Percentiles rank a stretch among this genome's conserved stretches.
These are phyloP conservation scores for Botrytis paeoniae DNA, from an alignment of 2,329 filamentous ascomycete genomes.

Conservation along the genomic window DNA sequence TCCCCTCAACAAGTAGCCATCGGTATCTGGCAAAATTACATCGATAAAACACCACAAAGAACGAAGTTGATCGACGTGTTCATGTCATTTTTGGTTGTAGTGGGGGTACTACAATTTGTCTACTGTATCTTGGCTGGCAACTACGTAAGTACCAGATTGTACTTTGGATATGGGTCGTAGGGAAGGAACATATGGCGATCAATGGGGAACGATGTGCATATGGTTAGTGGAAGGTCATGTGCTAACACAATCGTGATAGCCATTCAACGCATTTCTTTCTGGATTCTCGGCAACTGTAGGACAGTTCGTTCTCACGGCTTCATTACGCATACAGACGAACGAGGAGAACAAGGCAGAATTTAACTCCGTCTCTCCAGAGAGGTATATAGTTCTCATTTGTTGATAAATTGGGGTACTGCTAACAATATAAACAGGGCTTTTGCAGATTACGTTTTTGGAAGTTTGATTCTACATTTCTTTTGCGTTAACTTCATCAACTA, in stretches of 20 bases:
- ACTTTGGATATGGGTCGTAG: slow-evolving; percentile 16
- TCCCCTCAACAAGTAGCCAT: slow-evolving; percentile 54
- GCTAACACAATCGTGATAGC: slow-evolving; percentile 51
- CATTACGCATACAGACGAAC: slow-evolving; percentile 88
- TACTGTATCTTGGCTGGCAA: slow-evolving; percentile 93
- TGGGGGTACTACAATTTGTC: slow-evolving; percentile 86
- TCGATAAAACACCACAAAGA: slow-evolving; percentile 78
- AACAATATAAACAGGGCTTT: slow-evolving; percentile 65
- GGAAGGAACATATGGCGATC: background rate
- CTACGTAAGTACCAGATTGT: slow-evolving; percentile 65
- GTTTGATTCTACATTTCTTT: slow-evolving; percentile 95
- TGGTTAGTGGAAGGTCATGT: background rate
- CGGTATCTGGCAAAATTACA: slow-evolving; percentile 75
- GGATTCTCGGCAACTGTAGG: slow-evolving; percentile 94
- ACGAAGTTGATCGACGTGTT: slow-evolving; percentile 91
- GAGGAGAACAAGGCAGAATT: slow-evolving; percentile 77
- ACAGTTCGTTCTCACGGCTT: slow-evolving; percentile 90
- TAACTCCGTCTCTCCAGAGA: slow-evolving; percentile 72
- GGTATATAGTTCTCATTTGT: slow-evolving; percentile 48
- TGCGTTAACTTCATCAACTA: slow-evolving; percentile 99
- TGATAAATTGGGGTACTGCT: slow-evolving; percentile 20
- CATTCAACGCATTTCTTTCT: slow-evolving; percentile 97
- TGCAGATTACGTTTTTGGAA: slow-evolving; percentile 93
- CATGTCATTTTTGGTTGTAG: slow-evolving; percentile 79
- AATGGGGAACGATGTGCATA: background rate